Percentiles rank a stretch among this genome's conserved stretches.
Conservation (phyloP, 176 grass and related monocot species). For the Musa troglodytarum region DNA sequence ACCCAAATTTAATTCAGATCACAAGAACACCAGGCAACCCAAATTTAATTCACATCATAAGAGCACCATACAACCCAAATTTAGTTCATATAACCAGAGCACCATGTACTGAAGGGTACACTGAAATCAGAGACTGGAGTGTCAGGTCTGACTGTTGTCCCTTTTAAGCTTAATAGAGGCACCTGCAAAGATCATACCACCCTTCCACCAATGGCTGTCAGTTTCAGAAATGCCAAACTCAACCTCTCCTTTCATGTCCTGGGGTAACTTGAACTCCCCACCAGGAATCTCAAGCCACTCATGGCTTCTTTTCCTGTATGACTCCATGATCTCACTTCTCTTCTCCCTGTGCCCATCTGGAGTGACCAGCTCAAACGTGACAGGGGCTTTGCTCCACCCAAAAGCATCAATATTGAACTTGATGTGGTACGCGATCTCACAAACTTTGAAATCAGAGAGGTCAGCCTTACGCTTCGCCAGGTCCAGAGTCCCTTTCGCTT, state of each 20-base stretch:
- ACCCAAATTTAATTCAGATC: too few relatives aligned
- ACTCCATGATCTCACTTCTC: not conserved
- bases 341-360: not conserved
- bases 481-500: not conserved
- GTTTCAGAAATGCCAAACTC: not conserved
- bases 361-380: not conserved
- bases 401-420: constrained; percentile 7
- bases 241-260: not conserved
- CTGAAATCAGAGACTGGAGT: too few relatives aligned
- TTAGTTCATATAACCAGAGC: not conserved
- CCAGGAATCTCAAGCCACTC: not conserved
- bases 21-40: not conserved
- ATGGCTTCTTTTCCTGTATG: not conserved
- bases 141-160: too few relatives aligned
- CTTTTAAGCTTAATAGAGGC: not conserved
- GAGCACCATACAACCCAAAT: not conserved
- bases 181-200: not conserved
- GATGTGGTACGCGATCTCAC: not conserved
- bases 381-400: not conserved
- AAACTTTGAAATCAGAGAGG: not conserved
- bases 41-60: not conserved
- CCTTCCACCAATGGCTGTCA: constrained; percentile 3
- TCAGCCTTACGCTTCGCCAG: not conserved
- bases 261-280: not conserved
- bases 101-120: too few relatives aligned